phyloP scores from a whole-genome alignment of 2,329 filamentous ascomycete species.

The Chaetothyriales sp. region DNA sequence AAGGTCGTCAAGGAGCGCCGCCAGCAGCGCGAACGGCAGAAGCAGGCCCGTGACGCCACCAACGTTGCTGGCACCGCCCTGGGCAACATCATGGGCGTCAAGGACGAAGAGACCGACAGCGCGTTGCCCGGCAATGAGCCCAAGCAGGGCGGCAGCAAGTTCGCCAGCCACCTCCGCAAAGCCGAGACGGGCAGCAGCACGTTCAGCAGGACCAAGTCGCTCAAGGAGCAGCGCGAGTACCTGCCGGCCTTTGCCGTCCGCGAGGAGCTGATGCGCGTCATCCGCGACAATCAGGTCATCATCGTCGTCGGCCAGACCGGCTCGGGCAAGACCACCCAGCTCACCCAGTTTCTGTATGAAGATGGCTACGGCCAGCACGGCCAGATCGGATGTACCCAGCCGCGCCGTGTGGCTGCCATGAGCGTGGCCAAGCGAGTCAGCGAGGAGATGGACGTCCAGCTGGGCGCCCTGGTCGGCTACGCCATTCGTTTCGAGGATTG shows the following conservation, averaged over 20 bases:
- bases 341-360: conserved; percentile 91
- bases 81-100: conserved; percentile 90
- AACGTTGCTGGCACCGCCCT: conserved; percentile 82
- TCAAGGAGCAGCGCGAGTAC: conserved; percentile 83
- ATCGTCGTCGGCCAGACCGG: conserved; percentile 96
- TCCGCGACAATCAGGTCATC: conserved; percentile 90
- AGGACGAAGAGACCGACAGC: conserved; percentile 78
- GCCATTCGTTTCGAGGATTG: conserved; percentile 98
- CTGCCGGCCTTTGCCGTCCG: conserved; percentile 91
- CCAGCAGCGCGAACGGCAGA: conserved; percentile 83
- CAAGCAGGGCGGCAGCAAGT: conserved; percentile 55
- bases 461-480: conserved; percentile 83
- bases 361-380: conserved; percentile 76
- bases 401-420: conserved; percentile 92
- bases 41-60: conserved; percentile 88
- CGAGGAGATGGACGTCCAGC: conserved; percentile 91
- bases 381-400: conserved; percentile 92
- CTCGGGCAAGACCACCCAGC: conserved; percentile 91
- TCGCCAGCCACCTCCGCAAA: conserved; percentile 80
- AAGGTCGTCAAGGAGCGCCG: conserved; percentile 81
- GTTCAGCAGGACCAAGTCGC: conserved; percentile 83
- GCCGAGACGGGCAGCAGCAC: conserved; percentile 67
- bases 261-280: conserved; percentile 80
- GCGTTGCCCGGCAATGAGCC: conserved; percentile 65
- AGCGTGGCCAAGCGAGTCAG: conserved; percentile 95